Base-by-base conservation (phyloP, 495 filamentous ascomycete species). In the Penicillium antarcticum region DNA sequence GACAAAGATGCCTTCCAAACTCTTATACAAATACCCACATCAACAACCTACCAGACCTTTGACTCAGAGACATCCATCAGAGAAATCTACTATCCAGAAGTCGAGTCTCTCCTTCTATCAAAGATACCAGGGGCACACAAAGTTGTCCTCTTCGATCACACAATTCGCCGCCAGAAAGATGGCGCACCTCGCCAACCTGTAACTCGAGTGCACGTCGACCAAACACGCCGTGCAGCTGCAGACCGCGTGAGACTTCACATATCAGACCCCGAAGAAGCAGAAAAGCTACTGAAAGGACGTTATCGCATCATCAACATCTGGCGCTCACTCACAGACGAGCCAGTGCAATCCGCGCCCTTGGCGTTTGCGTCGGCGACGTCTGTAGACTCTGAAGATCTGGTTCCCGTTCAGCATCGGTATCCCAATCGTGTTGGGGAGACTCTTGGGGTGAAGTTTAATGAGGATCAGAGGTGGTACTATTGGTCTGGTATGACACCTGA, bases 261-360 rank as follows among this genome's bases (percentile, higher is more conserved):
- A 4, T 60, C 76, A 1, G 77, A 79, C 8, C 71, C 80, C 3
- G 70, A 65, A 11, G 77, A 85, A 38, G 83, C 87, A 0, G 78
- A 80, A 9, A 56, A 57, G 18, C 71, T 90, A 0, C 72, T 88
- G 0, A 48, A 72, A 11, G 80, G 77, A 1, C 79, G 90, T 0
- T 88, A 87, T 71, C 80, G 89, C 39, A 89, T 96, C 55, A 78
- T 96, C 56, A 96, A 95, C 61, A 86, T 96, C 10, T 96, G 91
- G 91, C 77, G 89, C 0, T 86, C 90, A 0, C 68, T 95, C 10
- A 88, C 37, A 1, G 40, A 86, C 58, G 77, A 77, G n/a, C 82
- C 87, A 0, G 82, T 96, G 0, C 81, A 85, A 55, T 73, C 81
- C 0, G 76, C 69, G 37, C 91, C 91, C 19, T 71, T 95, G 1